A percentile compares a stretch with the other conserved stretches of the same genome.
Conservation (phyloP, 805 yeast species). For the Kurtzmaniella cleridarum region DNA sequence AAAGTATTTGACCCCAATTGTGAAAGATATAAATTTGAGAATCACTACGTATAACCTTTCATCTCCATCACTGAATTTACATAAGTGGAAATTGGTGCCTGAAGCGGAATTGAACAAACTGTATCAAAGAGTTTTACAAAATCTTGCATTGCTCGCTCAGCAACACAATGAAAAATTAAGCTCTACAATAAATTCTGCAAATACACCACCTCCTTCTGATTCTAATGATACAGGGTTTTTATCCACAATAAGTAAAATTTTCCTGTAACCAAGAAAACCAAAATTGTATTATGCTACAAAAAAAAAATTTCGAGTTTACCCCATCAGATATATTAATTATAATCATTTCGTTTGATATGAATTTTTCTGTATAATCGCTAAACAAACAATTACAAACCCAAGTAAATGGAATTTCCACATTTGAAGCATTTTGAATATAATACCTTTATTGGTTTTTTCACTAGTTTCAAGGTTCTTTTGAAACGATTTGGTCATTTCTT, state of each 20-base stretch:
- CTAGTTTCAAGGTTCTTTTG: conserved; percentile 10
- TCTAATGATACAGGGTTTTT: background rate
- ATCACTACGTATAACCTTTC: conserved; percentile 28
- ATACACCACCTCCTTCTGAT: background rate
- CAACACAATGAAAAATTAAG: too few species aligned
- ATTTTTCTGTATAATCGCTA: conserved; percentile 7
- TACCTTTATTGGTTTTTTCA: conserved; percentile 8
- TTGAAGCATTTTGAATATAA: conserved; percentile 7
- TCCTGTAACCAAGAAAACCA: background rate
- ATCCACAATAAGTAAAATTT: background rate
- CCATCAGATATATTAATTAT: too few species aligned
- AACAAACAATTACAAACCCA: conserved; percentile 3
- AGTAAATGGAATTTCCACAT: conserved; percentile 10
- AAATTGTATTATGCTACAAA: conserved; percentile 11
- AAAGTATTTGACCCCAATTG: background rate
- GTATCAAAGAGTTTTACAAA: conserved; percentile 11
- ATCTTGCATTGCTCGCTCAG: conserved; percentile 4
- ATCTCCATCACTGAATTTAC: conserved; percentile 32
- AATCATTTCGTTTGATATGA: too few species aligned
- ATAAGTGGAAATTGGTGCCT: conserved; percentile 29
- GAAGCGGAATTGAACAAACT: conserved; percentile 21
- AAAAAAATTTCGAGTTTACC: too few species aligned
- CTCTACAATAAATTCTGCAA: too few species aligned
- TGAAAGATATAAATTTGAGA: conserved; percentile 2
- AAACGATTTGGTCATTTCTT: conserved; percentile 37